Evolutionary conservation across 2,329 filamentous ascomycete genomes (phyloP).

Genomic region (Raffaelea ambrosiae): DNA sequence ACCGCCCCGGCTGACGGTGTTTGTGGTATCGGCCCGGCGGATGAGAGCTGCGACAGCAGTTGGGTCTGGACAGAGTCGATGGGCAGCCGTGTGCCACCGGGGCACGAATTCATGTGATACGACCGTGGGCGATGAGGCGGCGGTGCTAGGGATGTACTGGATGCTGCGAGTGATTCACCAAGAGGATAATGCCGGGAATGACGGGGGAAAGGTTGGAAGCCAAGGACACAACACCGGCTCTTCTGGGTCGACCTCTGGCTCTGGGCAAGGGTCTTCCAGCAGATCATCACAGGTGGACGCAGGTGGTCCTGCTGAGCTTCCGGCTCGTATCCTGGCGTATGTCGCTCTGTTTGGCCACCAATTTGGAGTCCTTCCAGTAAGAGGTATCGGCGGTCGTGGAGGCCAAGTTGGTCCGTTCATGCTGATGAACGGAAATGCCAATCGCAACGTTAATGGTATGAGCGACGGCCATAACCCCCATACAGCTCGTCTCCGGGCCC

Average conservation of each 20-base stretch:
- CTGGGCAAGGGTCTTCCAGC: neutral
- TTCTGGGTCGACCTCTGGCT: too few species aligned
- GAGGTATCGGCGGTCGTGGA: neutral
- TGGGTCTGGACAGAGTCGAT: slow-evolving; percentile 1
- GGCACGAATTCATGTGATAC: slow-evolving; percentile 4
- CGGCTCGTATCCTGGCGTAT: slow-evolving; percentile 10
- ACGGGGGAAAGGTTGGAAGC: too few species aligned
- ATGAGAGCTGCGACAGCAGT: slow-evolving; percentile 1
- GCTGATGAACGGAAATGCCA: too few species aligned
- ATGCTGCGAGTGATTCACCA: slow-evolving; percentile 11
- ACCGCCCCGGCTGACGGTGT: slow-evolving; percentile 23
- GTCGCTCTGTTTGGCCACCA: slow-evolving; percentile 7
- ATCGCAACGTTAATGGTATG: too few species aligned
- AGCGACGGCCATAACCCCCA: too few species aligned
- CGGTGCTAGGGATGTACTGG: slow-evolving; percentile 11
- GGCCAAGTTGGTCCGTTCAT: neutral
- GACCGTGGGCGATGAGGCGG: slow-evolving; percentile 6
- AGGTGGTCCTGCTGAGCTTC: slow-evolving; percentile 2
- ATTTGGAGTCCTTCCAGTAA: slow-evolving; percentile 4
- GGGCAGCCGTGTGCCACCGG: slow-evolving; percentile 5
- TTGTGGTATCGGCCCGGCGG: slow-evolving; percentile 24
- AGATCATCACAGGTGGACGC: neutral
- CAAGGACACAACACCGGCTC: too few species aligned
- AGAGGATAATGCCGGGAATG: neutral
- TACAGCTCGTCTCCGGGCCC: neutral